These are phyloP conservation scores for Ceratocystis alfenasii DNA, from an alignment of 2,329 filamentous ascomycete species.

Conservation along the genomic window DNA sequence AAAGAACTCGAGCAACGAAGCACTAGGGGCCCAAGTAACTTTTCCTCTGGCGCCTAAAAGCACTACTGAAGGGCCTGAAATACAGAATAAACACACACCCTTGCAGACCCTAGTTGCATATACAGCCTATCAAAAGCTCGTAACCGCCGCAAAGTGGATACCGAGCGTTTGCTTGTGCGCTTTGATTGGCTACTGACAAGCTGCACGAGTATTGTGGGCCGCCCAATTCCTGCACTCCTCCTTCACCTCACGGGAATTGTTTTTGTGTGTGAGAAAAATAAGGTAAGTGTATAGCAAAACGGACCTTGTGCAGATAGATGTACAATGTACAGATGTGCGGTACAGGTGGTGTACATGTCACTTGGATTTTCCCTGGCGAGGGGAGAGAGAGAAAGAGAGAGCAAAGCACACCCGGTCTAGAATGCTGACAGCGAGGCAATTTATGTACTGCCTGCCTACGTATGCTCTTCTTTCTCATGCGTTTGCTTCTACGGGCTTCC, in stretches of 20 bases:
- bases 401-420: neutral
- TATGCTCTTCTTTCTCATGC: neutral
- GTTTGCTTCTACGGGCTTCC: neutral
- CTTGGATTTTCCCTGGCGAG: neutral
- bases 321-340: neutral
- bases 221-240: too few relatives aligned
- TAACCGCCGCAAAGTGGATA: neutral
- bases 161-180: neutral
- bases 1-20: neutral
- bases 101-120: neutral
- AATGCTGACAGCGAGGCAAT: neutral
- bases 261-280: neutral
- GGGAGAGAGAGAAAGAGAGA: neutral
- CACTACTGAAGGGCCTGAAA: neutral
- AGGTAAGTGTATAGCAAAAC: neutral
- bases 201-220: neutral
- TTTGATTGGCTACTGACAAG: neutral
- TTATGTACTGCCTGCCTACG: neutral
- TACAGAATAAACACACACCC: neutral
- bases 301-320: neutral
- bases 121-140: neutral
- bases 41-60: neutral
- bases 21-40: neutral
- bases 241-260: neutral
- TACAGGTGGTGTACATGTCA: too few relatives aligned